Conservation (phyloP, 345 rosid species). For the Citrus cavaleriei region DNA sequence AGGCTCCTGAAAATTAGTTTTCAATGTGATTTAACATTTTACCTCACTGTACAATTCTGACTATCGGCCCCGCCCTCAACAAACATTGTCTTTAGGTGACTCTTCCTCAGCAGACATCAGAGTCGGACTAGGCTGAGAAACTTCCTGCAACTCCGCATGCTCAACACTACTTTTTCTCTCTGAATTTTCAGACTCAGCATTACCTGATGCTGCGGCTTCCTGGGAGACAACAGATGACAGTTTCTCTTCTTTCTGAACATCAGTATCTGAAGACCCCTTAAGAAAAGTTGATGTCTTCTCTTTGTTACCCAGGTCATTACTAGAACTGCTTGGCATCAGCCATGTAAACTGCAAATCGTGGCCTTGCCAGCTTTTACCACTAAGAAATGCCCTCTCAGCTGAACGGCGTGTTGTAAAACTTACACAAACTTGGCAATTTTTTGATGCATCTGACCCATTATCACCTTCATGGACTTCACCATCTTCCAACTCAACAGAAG, state of each 20-base stretch:
- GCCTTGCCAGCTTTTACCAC: slow-evolving; percentile 83
- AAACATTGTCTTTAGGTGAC: slow-evolving; percentile 13
- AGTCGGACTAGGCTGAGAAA: slow-evolving; percentile 26
- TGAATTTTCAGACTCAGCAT: slow-evolving; percentile 35
- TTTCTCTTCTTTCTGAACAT: slow-evolving; percentile 31
- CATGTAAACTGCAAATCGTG: slow-evolving; percentile 64
- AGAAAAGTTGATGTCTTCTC: slow-evolving; percentile 26
- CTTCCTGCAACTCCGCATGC: slow-evolving; percentile 28
- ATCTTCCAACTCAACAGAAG: slow-evolving; percentile 66
- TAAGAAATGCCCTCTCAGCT: slow-evolving; percentile 79
- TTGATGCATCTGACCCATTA: slow-evolving; percentile 30
- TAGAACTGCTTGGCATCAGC: slow-evolving; percentile 43
- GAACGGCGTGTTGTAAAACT: slow-evolving; percentile 56
- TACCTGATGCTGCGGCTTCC: slow-evolving; percentile 36
- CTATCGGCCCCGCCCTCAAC: slow-evolving; percentile 22
- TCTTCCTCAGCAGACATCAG: slow-evolving; percentile 21
- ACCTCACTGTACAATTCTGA: slow-evolving; percentile 61
- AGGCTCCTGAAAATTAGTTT: slow-evolving; percentile 23
- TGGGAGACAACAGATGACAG: slow-evolving; percentile 3
- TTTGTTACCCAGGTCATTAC: slow-evolving; percentile 26
- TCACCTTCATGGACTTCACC: slow-evolving; percentile 28
- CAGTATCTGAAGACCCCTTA: slow-evolving; percentile 21
- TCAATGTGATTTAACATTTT: slow-evolving; percentile 29
- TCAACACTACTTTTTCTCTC: slow-evolving; percentile 28
- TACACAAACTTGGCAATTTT: slow-evolving; percentile 46